Conservation (phyloP, 768 basidiomycete species). For the Austroboletus festivus region DNA sequence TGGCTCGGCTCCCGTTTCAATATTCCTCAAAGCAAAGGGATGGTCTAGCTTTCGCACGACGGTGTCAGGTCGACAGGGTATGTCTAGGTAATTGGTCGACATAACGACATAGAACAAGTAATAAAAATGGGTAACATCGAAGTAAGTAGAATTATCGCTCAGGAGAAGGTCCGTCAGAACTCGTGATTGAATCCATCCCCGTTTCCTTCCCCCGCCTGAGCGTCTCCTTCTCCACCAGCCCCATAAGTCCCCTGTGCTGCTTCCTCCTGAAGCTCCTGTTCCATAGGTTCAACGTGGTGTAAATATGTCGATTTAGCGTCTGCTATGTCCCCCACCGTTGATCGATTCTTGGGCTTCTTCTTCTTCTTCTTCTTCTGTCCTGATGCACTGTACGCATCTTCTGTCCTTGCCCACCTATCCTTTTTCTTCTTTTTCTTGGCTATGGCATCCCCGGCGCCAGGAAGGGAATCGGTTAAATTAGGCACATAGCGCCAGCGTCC, state of each 20-base stretch:
- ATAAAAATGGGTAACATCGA: conserved; percentile 12
- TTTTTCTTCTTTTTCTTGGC: conserved; percentile 73
- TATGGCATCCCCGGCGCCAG: conserved; percentile 38
- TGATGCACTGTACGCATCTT: conserved; percentile 64
- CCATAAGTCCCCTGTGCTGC: conserved; percentile 63
- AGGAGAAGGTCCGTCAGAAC: conserved; percentile 39
- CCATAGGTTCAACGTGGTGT: conserved; percentile 36
- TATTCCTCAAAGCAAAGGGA: no score
- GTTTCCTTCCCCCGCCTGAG: conserved; percentile 14
- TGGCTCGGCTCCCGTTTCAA: no score
- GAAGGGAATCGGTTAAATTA: conserved; percentile 64
- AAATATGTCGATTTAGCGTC: conserved; percentile 34
- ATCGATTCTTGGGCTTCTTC: conserved; percentile 57
- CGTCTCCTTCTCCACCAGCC: background rate
- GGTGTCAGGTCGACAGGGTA: no score
- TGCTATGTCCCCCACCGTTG: conserved; percentile 36
- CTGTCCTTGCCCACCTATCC: conserved; percentile 83
- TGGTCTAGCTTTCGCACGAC: no score
- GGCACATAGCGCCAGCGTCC: conserved; percentile 83
- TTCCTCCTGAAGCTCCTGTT: conserved; percentile 61
- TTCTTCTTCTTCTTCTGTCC: conserved; percentile 60
- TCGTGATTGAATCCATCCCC: conserved; percentile 55
- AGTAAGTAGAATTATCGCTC: background rate
- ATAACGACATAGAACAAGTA: background rate
- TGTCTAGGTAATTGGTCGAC: no score